These are phyloP conservation scores for Tuber aestivum DNA, from an alignment of 495 filamentous ascomycete species.

Conservation along the genomic window DNA sequence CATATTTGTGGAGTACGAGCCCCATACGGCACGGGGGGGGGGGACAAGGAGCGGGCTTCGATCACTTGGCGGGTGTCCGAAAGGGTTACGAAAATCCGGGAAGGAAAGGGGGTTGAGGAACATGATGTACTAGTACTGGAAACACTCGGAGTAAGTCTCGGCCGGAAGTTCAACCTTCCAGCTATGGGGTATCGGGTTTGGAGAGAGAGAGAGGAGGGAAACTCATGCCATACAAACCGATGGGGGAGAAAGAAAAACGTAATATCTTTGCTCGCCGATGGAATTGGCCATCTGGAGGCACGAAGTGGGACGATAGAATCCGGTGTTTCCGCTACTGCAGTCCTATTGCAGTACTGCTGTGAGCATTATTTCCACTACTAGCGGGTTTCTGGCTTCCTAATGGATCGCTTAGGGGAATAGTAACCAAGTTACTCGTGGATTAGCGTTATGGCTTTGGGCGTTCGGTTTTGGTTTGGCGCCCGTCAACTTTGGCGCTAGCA, in stretches of 20 bases:
- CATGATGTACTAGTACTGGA: too few relatives aligned
- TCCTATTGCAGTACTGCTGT: neutral
- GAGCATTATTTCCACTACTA: neutral
- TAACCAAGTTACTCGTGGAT: too few relatives aligned
- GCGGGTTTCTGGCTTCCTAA: neutral
- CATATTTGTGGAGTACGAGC: neutral
- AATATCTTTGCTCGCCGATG: neutral
- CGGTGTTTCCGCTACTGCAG: neutral
- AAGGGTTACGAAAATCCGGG: neutral
- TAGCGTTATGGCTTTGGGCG: neutral
- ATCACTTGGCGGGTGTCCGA: neutral
- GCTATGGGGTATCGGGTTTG: neutral
- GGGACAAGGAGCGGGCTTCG: neutral
- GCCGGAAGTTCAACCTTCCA: neutral
- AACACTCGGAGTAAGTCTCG: neutral
- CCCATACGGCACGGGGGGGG: neutral
- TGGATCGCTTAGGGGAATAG: neutral
- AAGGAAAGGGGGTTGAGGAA: neutral
- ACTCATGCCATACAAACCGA: neutral
- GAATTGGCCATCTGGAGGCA: neutral
- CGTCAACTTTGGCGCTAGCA: neutral
- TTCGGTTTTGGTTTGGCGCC: neutral
- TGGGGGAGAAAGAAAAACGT: neutral
- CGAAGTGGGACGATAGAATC: neutral
- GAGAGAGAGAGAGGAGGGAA: neutral